Evolutionary conservation across 163 green algal species (phyloP).

Genomic region (Scenedesmus sp.): DNA sequence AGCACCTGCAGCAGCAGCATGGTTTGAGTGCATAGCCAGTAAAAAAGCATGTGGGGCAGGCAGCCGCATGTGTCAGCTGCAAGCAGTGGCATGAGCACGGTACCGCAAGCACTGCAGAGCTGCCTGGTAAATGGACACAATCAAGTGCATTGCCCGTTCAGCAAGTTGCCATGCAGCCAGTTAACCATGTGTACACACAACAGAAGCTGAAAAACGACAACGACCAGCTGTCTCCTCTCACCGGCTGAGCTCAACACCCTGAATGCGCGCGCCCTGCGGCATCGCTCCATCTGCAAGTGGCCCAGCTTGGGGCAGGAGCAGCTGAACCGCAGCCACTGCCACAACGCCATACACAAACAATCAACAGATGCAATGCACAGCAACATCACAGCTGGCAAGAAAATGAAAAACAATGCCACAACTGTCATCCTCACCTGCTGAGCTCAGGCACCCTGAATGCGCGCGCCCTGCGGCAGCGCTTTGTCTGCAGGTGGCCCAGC

Average conservation of each 20-base stretch:
- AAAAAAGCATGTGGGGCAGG: background rate
- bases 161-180: no score
- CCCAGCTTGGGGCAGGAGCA: slow-evolving; percentile 1
- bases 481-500: slow-evolving; percentile 40
- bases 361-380: no score
- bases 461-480: slow-evolving; percentile 28
- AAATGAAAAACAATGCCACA: no score
- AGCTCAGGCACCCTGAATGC: slow-evolving; percentile 33
- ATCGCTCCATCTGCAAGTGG: slow-evolving; percentile 47
- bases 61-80: background rate
- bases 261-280: slow-evolving; percentile 22
- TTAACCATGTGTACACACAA: no score
- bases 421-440: background rate
- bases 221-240: background rate
- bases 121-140: no score
- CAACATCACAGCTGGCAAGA: no score
- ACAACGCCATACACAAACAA: no score
- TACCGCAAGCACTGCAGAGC: no score
- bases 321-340: no score
- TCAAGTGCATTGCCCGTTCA: no score
- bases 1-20: slow-evolving; percentile 6
- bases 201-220: no score
- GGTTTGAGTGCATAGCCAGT: background rate
- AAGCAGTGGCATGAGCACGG: no score
- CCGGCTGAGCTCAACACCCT: slow-evolving; percentile 1